Evolutionary conservation across 306 rosid genomes (phyloP).

Genomic region (Carpinus fangiana): DNA sequence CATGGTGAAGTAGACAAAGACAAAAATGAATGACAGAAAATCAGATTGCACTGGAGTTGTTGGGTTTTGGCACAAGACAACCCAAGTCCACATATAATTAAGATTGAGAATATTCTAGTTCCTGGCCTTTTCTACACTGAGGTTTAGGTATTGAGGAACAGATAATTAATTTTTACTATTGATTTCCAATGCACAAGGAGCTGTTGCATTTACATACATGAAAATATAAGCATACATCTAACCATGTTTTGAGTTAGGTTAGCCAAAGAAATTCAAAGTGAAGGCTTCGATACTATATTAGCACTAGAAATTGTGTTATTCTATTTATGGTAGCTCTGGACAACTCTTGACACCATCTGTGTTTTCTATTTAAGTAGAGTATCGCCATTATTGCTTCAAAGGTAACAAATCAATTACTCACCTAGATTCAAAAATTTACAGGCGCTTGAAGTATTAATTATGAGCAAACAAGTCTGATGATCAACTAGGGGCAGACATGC

Average conservation of each 20-base stretch:
- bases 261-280: background rate
- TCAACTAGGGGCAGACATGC: background rate
- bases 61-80: background rate
- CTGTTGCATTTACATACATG: too few species aligned
- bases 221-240: too few species aligned
- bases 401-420: background rate
- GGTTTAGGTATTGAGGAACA: background rate
- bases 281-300: background rate
- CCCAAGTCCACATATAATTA: background rate
- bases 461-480: background rate
- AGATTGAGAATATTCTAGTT: background rate
- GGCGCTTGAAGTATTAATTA: background rate
- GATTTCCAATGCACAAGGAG: background rate
- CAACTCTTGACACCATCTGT: background rate
- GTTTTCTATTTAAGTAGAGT: too few species aligned
- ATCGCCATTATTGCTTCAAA: background rate
- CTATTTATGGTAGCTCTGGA: background rate
- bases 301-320: background rate
- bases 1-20: background rate
- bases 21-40: background rate
- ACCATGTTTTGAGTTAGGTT: too few species aligned
- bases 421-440: background rate
- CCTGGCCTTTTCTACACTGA: too few species aligned
- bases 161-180: background rate
- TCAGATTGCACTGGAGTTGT: background rate